Conservation (phyloP, 116 monocot genomes). For the Dioscorea cayenensis region DNA sequence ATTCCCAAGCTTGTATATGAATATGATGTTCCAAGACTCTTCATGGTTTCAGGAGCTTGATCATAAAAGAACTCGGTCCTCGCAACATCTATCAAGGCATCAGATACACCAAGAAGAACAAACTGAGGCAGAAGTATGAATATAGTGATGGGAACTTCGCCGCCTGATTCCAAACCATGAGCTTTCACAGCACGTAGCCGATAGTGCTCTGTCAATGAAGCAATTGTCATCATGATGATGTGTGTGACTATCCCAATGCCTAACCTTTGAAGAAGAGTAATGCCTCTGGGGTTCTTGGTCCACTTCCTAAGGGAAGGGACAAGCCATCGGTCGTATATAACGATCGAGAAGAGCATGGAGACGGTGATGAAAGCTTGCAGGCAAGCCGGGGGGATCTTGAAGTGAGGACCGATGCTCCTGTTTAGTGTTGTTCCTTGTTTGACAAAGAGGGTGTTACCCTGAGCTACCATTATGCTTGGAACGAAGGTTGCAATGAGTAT, state of each 20-base stretch:
- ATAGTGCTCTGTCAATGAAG: slow-evolving; percentile 9
- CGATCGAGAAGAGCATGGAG: slow-evolving; percentile 4
- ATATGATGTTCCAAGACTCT: slow-evolving; percentile 24
- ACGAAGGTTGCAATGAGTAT: too few relatives aligned
- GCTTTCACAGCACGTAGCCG: slow-evolving; percentile 6
- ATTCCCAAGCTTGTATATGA: slow-evolving; percentile 9
- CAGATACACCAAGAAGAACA: slow-evolving; percentile 20
- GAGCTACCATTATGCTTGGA: too few relatives aligned
- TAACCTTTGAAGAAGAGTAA: slow-evolving; percentile 20
- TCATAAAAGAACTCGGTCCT: slow-evolving; percentile 27
- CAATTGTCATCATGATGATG: slow-evolving; percentile 14
- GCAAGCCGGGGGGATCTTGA: slow-evolving; percentile 5
- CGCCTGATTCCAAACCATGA: background rate
- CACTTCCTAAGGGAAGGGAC: slow-evolving; percentile 8
- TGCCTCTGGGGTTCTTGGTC: slow-evolving; percentile 25
- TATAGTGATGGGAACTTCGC: slow-evolving; percentile 9
- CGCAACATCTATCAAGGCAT: slow-evolving; percentile 13
- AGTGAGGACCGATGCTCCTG: too few relatives aligned
- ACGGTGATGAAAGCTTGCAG: background rate
- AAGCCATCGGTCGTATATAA: slow-evolving; percentile 14
- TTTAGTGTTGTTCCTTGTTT: too few relatives aligned
- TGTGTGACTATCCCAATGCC: slow-evolving; percentile 17
- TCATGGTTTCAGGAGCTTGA: slow-evolving; percentile 30
- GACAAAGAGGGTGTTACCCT: too few relatives aligned
- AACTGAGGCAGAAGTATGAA: slow-evolving; percentile 27